Evolutionary conservation across 2,329 filamentous ascomycete species (phyloP).

Genomic region (Colletotrichum noveboracense): DNA sequence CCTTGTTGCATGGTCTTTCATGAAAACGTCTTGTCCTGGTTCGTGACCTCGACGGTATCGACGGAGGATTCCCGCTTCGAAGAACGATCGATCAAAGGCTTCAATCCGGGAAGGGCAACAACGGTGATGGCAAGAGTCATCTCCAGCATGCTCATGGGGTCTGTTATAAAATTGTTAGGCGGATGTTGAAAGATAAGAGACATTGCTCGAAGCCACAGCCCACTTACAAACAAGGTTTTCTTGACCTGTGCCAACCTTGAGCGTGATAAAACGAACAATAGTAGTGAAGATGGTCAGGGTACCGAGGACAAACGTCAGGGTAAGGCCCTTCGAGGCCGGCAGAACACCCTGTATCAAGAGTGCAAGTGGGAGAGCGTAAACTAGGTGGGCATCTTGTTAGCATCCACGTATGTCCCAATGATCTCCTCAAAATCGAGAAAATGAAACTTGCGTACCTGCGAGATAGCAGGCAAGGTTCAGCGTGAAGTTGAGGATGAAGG

Average conservation of each 20-base stretch:
- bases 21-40: constrained; percentile 8
- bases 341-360: constrained; percentile 31
- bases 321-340: constrained; percentile 25
- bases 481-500: constrained; percentile 39
- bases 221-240: constrained; percentile 31
- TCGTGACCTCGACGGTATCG: constrained; percentile 3
- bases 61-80: constrained; percentile 5
- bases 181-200: not conserved
- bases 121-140: constrained; percentile 27
- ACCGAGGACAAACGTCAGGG: constrained; percentile 28
- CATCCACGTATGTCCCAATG: not conserved
- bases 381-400: constrained; percentile 23
- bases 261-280: constrained; percentile 27
- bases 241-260: constrained; percentile 29
- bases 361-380: constrained; percentile 35
- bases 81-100: constrained; percentile 23
- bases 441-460: constrained; percentile 24
- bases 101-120: constrained; percentile 26
- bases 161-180: not conserved
- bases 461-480: constrained; percentile 37
- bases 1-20: not conserved
- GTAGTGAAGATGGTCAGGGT: constrained; percentile 28
- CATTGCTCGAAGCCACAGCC: too few species aligned
- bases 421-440: too few species aligned
- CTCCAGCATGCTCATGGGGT: constrained; percentile 26